Conservation (phyloP, 371 early-diverging fungal species). For the Mortierella sp. region DNA sequence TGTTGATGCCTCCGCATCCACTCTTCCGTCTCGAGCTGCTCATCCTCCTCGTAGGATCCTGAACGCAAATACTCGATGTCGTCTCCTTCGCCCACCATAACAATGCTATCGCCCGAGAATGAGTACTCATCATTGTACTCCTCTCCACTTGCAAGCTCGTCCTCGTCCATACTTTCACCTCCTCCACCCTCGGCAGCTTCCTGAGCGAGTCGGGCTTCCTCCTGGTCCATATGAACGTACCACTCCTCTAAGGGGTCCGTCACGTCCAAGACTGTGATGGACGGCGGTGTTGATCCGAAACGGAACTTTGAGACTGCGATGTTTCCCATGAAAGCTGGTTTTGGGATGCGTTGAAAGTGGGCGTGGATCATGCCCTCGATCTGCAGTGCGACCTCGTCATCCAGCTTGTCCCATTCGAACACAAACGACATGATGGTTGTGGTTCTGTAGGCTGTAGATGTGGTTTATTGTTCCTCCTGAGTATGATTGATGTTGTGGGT, state of each 20-base stretch:
- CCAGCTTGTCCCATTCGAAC: conserved; percentile 89
- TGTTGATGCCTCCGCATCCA: conserved; percentile 32
- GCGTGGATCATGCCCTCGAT: conserved; percentile 85
- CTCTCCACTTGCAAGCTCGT: conserved; percentile 49
- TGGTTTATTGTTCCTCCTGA: neutral
- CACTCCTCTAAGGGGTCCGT: conserved; percentile 94
- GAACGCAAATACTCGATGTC: conserved; percentile 44
- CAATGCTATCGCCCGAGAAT: conserved; percentile 41
- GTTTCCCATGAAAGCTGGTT: conserved; percentile 90
- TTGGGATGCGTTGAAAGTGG: conserved; percentile 80
- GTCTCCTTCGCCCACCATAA: conserved; percentile 52
- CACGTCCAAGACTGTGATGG: conserved; percentile 85
- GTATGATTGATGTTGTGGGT: neutral
- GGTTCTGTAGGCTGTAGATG: neutral
- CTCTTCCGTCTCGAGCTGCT: conserved; percentile 34
- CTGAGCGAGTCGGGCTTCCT: conserved; percentile 55
- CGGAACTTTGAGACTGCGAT: conserved; percentile 84
- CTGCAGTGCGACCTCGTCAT: conserved; percentile 79
- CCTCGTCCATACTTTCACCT: conserved; percentile 51
- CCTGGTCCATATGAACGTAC: conserved; percentile 78
- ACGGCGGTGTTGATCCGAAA: conserved; percentile 89
- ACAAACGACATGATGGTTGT: conserved; percentile 82
- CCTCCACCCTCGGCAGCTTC: conserved; percentile 53
- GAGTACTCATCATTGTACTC: conserved; percentile 51
- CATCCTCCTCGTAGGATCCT: conserved; percentile 19